Evolutionary conservation across 2,329 filamentous ascomycete species (phyloP), one percentile per base, ranked within the genome.

Genomic region (Apiospora hydei): DNA sequence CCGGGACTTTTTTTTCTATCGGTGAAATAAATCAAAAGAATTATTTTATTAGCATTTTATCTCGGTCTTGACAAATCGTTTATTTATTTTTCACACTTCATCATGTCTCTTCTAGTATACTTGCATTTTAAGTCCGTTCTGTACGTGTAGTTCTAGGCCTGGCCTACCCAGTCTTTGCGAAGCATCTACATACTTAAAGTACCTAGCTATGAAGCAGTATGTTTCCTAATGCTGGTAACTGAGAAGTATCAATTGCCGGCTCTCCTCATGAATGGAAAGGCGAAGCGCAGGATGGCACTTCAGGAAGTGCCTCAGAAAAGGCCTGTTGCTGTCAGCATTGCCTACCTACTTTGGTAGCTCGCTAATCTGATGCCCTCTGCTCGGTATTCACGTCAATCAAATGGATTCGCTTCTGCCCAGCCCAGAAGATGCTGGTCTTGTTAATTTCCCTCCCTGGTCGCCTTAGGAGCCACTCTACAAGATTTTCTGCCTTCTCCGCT

Each of bases 21-120:
- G 30, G 34, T 14, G 57, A 41, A 41, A 21, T 41, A 38, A 64
- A 41, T 24, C 34, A 4, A 11, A n/a, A 64, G 8, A 38, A 64
- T 64, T 2, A 64, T 24, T 64, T 64, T 64, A 64, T n/a, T 64
- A 3, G 10, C 10, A 64, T 41, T 64, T 64, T 64, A 64, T 64
- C 53, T 41, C 13, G 53, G 11, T 6, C 16, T 7, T n/a, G 53
- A 38, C n/a, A n/a, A 41, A 61, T 61, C 18, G 21, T n/a, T 61
- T 38, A 38, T n/a, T n/a, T 11, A 3, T 26, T 8, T n/a, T n/a
- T 51, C 4, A 26, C 14, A 6, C 2, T 13, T 13, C 26, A 53
- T 26, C 4, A 14, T 30, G 5, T 1, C 11, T 14, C 1, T 38
- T 61, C 16, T 61, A 38, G 11, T n/a, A 51, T 51, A n/a, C 14